Conservation (phyloP, 129 eudicot genomes). For the Chrysanthemum seticuspe region DNA sequence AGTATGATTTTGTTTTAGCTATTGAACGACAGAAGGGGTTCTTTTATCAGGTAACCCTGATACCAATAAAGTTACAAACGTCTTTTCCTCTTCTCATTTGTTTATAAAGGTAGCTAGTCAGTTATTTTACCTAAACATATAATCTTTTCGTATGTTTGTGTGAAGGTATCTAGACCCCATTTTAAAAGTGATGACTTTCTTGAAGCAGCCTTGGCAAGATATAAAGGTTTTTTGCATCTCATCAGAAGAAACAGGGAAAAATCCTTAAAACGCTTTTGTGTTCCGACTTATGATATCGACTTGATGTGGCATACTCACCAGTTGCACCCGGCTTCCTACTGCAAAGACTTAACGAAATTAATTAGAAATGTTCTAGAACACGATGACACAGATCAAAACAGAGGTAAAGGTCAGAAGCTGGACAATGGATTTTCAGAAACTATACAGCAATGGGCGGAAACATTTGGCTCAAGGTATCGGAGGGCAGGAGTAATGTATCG, state of each 20-base stretch:
- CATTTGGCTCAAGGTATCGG: conserved; percentile 85
- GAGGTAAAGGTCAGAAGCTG: conserved; percentile 81
- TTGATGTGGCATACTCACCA: conserved; percentile 99
- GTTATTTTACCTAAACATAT: too few relatives aligned
- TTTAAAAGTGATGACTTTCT: conserved; percentile 56
- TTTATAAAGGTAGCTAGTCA: background rate
- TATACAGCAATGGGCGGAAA: conserved; percentile 79
- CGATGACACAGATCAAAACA: conserved; percentile 89
- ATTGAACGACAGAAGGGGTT: conserved; percentile 80
- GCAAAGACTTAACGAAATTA: conserved; percentile 54
- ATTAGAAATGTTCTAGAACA: conserved; percentile 81
- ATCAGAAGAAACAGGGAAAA: conserved; percentile 83
- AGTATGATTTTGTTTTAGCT: conserved; percentile 77
- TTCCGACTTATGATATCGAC: conserved; percentile 96
- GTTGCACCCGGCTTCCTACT: conserved; percentile 74
- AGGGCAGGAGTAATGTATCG: conserved; percentile 95
- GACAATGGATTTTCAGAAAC: conserved; percentile 86
- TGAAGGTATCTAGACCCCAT: conserved; percentile 77
- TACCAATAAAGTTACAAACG: background rate
- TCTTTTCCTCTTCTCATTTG: background rate
- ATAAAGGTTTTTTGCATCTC: conserved; percentile 87
- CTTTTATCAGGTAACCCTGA: conserved; percentile 68
- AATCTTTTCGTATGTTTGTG: background rate
- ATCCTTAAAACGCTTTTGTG: conserved; percentile 64
- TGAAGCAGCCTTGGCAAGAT: conserved; percentile 83